Conservation (phyloP, 116 monocot genomes). For the Dioscorea cayenensis region DNA sequence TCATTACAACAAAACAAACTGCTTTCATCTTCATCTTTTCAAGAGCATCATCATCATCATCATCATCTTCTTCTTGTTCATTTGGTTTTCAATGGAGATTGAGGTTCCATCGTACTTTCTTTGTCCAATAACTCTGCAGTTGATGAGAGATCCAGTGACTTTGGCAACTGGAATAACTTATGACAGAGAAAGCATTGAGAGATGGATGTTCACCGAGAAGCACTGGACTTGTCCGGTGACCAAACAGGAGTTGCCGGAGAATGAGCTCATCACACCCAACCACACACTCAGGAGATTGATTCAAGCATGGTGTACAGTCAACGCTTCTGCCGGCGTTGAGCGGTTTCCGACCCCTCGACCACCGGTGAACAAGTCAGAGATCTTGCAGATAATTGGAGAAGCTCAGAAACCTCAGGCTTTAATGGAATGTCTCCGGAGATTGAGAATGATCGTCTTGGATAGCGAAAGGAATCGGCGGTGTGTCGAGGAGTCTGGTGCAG, state of each 20-base stretch:
- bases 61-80: background rate
- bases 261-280: slow-evolving; percentile 41
- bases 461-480: slow-evolving; percentile 41
- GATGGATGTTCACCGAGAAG: slow-evolving; percentile 31
- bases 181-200: slow-evolving; percentile 50
- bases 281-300: slow-evolving; percentile 51
- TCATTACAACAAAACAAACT: too few relatives aligned
- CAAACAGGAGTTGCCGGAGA: slow-evolving; percentile 8
- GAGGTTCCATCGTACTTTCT: slow-evolving; percentile 42
- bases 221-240: slow-evolving; percentile 29
- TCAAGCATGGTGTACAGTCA: slow-evolving; percentile 41
- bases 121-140: slow-evolving; percentile 61
- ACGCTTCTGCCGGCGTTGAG: slow-evolving; percentile 28
- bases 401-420: background rate
- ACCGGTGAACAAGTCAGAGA: slow-evolving; percentile 18
- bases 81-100: background rate
- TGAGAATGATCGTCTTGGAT: slow-evolving; percentile 31
- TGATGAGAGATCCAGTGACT: slow-evolving; percentile 68
- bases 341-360: slow-evolving; percentile 34
- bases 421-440: slow-evolving; percentile 7
- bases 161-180: slow-evolving; percentile 56
- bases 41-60: background rate
- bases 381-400: slow-evolving; percentile 23
- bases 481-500: slow-evolving; percentile 28
- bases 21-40: too few relatives aligned